Base-by-base conservation (phyloP, 2,329 filamentous ascomycete genomes). In the Claviceps arundinis region DNA sequence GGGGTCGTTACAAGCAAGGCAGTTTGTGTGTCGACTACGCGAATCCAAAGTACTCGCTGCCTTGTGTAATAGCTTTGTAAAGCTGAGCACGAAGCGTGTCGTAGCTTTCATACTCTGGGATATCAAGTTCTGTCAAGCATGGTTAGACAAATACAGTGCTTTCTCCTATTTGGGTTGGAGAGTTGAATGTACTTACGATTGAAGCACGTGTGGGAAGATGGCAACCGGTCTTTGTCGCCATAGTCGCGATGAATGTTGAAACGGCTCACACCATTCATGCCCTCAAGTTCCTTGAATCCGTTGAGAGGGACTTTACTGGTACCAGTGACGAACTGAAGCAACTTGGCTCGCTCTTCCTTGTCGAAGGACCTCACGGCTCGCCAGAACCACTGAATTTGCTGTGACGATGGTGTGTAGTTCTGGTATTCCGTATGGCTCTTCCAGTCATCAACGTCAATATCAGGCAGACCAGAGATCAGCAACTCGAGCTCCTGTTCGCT, bases 321-420 rank as follows among this genome's bases (percentile, higher is more conserved):
- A 66, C 93, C 93, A 1, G 94, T 98, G 59, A 98, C 93, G 67
- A 98, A 98, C 64, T 98, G 93, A 45, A 98, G 78, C 56, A 98
- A 74, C 70, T 98, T 98, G 61, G 93, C 93, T 55, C 89, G 87
- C 71, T 98, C 94, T 72, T 98, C 94, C 72, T 97, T 97, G 73
- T 97, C 94, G 64, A 96, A 98, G 4, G 90, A 95, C 61, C 93
- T 84, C 44, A 98, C 82, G 26, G 93, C 93, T 62, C 94, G 85
- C 93, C 93, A 98, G 81, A 98, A 98, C 93, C 93, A 98, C 67
- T 97, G 90, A 54, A 98, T 95, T 66, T 98, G 94, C 45, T 89
- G 87, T 3, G 93, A 96, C 0, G 90, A 91, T 37, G 88, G 85
- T 4, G 82, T 89, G 72, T 98, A 98, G 69, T 97, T 97, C 70